Conservation (phyloP, 495 filamentous ascomycete species). For the Aspergillus diversus region DNA sequence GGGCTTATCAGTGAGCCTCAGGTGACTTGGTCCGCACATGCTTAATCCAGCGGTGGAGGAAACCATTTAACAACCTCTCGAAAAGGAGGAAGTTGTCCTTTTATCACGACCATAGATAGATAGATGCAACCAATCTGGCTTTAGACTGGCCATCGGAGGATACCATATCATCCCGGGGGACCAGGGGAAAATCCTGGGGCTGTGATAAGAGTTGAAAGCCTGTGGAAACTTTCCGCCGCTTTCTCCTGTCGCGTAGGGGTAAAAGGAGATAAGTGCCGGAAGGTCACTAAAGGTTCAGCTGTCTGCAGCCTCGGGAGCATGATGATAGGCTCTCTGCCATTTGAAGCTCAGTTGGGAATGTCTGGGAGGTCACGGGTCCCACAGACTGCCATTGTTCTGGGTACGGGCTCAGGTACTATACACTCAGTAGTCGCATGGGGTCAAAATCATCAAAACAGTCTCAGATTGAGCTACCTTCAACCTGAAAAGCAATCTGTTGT, state of each 20-base stretch:
- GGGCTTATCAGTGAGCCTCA: conserved; percentile 1
- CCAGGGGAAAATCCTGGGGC: conserved; percentile 1
- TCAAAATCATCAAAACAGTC: neutral
- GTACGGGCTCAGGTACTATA: conserved; percentile 6
- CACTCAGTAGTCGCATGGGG: conserved; percentile 13
- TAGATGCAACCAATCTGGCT: neutral
- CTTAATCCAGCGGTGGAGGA: conserved; percentile 9
- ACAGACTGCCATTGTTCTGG: conserved; percentile 12
- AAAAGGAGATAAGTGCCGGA: neutral
- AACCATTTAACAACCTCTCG: too few species aligned
- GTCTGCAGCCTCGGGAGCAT: conserved; percentile 6
- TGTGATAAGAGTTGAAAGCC: conserved; percentile 4
- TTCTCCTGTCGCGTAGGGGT: conserved; percentile 14
- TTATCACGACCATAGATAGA: neutral
- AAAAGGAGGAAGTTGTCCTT: neutral
- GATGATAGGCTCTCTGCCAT: conserved; percentile 10
- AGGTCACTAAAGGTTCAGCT: neutral
- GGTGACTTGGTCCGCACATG: conserved; percentile 13
- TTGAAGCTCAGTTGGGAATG: neutral
- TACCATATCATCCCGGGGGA: neutral
- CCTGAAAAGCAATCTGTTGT: conserved; percentile 7
- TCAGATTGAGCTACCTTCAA: conserved; percentile 9
- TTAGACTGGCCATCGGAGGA: neutral
- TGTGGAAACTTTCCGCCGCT: neutral
- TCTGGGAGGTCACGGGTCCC: neutral